Conservation (phyloP, 2,329 filamentous ascomycete genomes). For the Phyllosticta citriasiana region DNA sequence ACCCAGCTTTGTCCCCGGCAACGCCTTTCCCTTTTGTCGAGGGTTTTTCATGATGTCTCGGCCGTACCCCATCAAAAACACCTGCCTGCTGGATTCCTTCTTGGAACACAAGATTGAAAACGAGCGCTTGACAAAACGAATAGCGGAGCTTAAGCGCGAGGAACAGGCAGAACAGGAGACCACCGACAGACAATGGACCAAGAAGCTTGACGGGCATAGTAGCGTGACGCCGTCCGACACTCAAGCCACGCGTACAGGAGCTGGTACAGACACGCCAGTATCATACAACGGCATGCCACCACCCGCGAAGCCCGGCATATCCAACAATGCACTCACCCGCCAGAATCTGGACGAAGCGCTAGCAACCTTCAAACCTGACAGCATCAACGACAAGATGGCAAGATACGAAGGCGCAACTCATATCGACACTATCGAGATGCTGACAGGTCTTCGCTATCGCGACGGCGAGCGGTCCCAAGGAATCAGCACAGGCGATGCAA, state of each 20-base stretch:
- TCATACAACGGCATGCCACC: conserved; percentile 52
- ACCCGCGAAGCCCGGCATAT: conserved; percentile 51
- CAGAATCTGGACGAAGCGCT: conserved; percentile 70
- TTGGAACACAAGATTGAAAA: conserved; percentile 96
- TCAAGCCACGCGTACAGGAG: conserved; percentile 23
- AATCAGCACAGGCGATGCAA: conserved; percentile 76
- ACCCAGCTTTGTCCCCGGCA: conserved; percentile 46
- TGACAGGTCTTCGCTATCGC: conserved; percentile 78
- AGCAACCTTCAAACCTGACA: conserved; percentile 58
- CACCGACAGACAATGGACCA: conserved; percentile 48
- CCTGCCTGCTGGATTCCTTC: conserved; percentile 78
- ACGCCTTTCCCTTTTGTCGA: conserved; percentile 58
- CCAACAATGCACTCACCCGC: conserved; percentile 61
- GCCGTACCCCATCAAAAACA: conserved; percentile 82
- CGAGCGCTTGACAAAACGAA: conserved; percentile 72
- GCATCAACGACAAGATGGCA: conserved; percentile 75
- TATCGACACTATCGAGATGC: conserved; percentile 82
- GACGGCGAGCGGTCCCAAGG: conserved; percentile 83
- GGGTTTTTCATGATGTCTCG: conserved; percentile 91
- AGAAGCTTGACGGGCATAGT: conserved; percentile 47
- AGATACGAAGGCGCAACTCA: conserved; percentile 64
- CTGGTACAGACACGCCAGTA: conserved; percentile 20
- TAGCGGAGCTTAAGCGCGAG: conserved; percentile 74
- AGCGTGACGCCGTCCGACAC: conserved; percentile 40
- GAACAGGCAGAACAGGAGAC: conserved; percentile 69